Evolutionary conservation across 2,329 filamentous ascomycete species (phyloP).

Genomic region (Penicillium janthinellum): DNA sequence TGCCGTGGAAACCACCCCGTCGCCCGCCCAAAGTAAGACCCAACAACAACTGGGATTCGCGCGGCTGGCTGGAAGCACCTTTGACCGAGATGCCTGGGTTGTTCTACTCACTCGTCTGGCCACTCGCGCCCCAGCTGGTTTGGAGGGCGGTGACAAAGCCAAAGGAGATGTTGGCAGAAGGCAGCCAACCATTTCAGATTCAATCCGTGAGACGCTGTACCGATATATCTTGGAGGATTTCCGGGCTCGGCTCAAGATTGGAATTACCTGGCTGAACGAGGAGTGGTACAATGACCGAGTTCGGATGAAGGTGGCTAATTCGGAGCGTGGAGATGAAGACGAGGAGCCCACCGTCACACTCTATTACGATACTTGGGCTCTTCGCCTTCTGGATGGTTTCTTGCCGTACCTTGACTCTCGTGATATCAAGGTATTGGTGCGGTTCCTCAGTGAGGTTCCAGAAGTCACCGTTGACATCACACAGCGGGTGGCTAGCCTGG

Average conservation of each 20-base stretch:
- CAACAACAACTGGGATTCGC: conserved; percentile 72
- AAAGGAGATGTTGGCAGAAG: conserved; percentile 31
- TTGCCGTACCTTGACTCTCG: conserved; percentile 87
- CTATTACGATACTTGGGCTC: conserved; percentile 77
- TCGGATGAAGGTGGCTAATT: conserved; percentile 48
- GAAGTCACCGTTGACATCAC: conserved; percentile 73
- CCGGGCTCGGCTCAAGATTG: conserved; percentile 82
- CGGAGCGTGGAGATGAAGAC: conserved; percentile 47
- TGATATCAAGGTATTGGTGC: conserved; percentile 79
- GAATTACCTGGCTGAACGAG: conserved; percentile 91
- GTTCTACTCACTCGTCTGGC: conserved; percentile 83
- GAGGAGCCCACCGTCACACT: conserved; percentile 42
- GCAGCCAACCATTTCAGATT: conserved; percentile 53
- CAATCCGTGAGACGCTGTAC: conserved; percentile 79
- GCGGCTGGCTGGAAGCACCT: conserved; percentile 78
- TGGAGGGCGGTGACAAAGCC: conserved; percentile 55
- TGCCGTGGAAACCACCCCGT: conserved; percentile 66
- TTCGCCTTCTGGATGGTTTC: conserved; percentile 84
- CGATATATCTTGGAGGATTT: conserved; percentile 91
- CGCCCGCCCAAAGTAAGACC: conserved; percentile 52
- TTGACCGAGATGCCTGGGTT: conserved; percentile 87
- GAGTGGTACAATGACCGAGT: conserved; percentile 95
- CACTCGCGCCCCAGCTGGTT: conserved; percentile 71
- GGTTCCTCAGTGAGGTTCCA: conserved; percentile 90
- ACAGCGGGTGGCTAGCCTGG: conserved; percentile 66